Evolutionary conservation across 1,284 basidiomycete species (phyloP).

Genomic region (Cutaneotrichosporon cavernicola): DNA sequence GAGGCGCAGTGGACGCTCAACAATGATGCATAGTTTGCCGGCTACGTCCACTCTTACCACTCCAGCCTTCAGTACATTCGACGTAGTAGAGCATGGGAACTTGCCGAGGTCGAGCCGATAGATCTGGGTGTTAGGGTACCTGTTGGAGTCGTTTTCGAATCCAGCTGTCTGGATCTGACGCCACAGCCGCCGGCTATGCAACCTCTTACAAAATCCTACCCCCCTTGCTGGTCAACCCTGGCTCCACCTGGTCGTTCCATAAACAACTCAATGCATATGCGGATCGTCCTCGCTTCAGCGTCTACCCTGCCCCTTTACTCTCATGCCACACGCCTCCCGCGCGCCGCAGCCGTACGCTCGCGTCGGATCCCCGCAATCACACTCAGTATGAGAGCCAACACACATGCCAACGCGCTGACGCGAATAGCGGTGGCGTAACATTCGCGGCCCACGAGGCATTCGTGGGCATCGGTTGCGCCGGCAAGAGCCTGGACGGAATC

Average conservation of each 20-base stretch:
- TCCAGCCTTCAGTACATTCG: too few relatives aligned
- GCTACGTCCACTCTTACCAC: too few relatives aligned
- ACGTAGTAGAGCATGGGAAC: too few relatives aligned
- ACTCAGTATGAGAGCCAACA: conserved; percentile 42
- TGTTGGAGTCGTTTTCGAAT: not conserved
- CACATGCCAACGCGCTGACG: conserved; percentile 38
- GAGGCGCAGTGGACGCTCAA: too few relatives aligned
- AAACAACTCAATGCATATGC: not conserved
- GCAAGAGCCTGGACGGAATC: not conserved
- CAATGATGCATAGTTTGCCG: too few relatives aligned
- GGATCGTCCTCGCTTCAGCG: not conserved
- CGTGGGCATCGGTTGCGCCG: conserved; percentile 6
- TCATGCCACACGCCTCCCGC: conserved; percentile 12
- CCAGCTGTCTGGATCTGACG: not conserved
- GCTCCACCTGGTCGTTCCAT: not conserved
- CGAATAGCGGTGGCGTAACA: conserved; percentile 52
- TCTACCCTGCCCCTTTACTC: not conserved
- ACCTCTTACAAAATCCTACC: not conserved
- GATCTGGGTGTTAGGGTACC: not conserved
- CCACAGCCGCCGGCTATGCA: not conserved
- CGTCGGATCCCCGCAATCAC: conserved; percentile 42
- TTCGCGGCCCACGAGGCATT: conserved; percentile 42
- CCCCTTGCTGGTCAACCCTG: not conserved
- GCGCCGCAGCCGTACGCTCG: conserved; percentile 31
- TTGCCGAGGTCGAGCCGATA: too few relatives aligned